phyloP scores from a whole-genome alignment of 2,329 filamentous ascomycete genomes.

The Nemania sp. region DNA sequence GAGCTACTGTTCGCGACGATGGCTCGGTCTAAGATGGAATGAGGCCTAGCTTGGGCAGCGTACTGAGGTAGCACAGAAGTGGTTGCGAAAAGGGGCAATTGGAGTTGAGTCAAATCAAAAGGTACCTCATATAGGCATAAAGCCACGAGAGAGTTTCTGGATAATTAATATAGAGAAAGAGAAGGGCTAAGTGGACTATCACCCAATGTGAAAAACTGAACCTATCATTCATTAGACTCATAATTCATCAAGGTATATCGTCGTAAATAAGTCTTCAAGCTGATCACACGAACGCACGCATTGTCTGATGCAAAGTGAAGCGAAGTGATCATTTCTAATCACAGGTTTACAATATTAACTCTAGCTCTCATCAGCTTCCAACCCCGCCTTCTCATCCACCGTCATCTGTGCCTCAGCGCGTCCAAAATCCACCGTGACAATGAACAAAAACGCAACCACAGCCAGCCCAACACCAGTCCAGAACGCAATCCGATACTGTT shows the following conservation, averaged over 20 bases:
- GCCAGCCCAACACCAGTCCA: conserved; percentile 39
- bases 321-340: neutral
- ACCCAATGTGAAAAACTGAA: too few relatives aligned
- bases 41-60: too few relatives aligned
- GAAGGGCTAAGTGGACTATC: too few relatives aligned
- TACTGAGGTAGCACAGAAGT: too few relatives aligned
- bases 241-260: neutral
- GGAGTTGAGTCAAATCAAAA: too few relatives aligned
- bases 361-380: conserved; percentile 10
- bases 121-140: too few relatives aligned
- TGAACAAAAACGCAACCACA: conserved; percentile 31
- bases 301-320: neutral
- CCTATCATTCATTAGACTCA: neutral
- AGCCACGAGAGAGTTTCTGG: too few relatives aligned
- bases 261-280: neutral
- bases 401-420: conserved; percentile 39
- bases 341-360: conserved; percentile 2
- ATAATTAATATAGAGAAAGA: too few relatives aligned
- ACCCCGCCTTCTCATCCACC: conserved; percentile 36
- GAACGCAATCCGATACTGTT: conserved; percentile 39
- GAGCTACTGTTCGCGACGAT: too few relatives aligned
- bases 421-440: conserved; percentile 35
- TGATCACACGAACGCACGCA: neutral
- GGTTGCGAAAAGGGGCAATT: too few relatives aligned
- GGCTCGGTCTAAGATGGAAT: too few relatives aligned